Evolutionary conservation across 352 stramenopile species (phyloP), one percentile per base, ranked within the genome.

Genomic region (Pythium chondricola): DNA sequence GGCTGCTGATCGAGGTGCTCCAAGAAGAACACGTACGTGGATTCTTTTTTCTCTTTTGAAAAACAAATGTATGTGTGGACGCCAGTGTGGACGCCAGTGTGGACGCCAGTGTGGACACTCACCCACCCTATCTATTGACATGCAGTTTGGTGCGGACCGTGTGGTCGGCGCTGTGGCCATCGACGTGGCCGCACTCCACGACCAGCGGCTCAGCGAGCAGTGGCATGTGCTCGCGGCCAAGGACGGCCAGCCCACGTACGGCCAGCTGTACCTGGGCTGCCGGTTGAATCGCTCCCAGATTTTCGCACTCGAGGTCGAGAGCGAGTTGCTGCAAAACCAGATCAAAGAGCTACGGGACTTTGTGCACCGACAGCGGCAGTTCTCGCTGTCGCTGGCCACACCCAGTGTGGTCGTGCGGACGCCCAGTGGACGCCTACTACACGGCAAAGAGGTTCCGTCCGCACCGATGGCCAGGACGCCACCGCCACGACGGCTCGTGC

Each of bases 261-360:
- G 42, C 58, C 81, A 41, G 41, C 50, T 80, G 9, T 52, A 54
- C 18, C 50, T 83, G 9, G 58, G 60, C 17, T 86, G 69, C 26
- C 61, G 61, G 11, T 74, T 86, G 41, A 63, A 71, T 16, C 69
- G 74, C 7, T 86, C 74, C 5, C 51, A 85, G 74, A 75, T 83
- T 36, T 75, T 63, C 16, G 64, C 67, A 3, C 36, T 83, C 18
- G 65, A 82, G 43, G 48, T 82, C 17, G 71, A 83, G 21, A 47
- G 73, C 11, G 69, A 82, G 36, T 46, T 86, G 30, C 46, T 83
- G 27, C 69, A 81, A 45, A 86, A 84, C 31, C 74, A 86, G 55
- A 58, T 71, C 17, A 69, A 65, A 22, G 74, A 86, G 56, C 56
- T 86, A 18, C 55, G 68, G 40, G 66, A 72, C 45, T 86, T 83